These are phyloP conservation scores for Edaphochlamys debaryana DNA, from an alignment of 139 green algal species.

Conservation along the genomic window DNA sequence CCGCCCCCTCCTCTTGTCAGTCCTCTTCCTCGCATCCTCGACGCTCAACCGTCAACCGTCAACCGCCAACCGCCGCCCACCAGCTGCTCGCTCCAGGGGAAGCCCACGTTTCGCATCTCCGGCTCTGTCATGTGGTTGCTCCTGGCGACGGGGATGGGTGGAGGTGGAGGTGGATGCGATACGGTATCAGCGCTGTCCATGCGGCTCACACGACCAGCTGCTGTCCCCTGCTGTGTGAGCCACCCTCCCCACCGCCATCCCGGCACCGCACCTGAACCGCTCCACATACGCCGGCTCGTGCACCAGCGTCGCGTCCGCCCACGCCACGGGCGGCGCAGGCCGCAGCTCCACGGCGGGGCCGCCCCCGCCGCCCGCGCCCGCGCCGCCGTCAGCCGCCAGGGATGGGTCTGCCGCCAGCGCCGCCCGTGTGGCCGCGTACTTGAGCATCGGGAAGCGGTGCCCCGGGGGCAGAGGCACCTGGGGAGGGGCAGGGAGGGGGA, in stretches of 20 bases:
- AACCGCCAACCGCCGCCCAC: too few relatives aligned
- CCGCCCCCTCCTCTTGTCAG: too few relatives aligned
- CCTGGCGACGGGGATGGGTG: too few relatives aligned
- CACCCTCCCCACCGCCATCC: too few relatives aligned
- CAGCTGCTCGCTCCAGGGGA: constrained; percentile 47
- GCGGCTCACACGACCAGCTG: too few relatives aligned
- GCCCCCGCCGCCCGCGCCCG: background rate
- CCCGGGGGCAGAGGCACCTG: constrained; percentile 45
- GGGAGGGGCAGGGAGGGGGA: background rate
- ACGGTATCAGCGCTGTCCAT: too few relatives aligned
- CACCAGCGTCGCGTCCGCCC: constrained; percentile 33
- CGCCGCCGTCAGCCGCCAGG: background rate
- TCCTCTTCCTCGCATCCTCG: too few relatives aligned
- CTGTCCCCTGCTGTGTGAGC: too few relatives aligned
- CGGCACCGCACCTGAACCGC: constrained; percentile 38
- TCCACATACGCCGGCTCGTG: constrained; percentile 38
- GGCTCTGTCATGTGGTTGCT: constrained; percentile 30
- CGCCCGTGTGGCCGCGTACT: constrained; percentile 42
- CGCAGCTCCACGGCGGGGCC: constrained; percentile 29
- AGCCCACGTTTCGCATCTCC: constrained; percentile 56
- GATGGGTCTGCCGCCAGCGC: constrained; percentile 35
- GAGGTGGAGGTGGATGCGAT: too few relatives aligned
- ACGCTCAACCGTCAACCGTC: too few relatives aligned
- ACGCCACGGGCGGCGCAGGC: background rate
- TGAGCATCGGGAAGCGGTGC: constrained; percentile 64